Evolutionary conservation across 306 rosid genomes (phyloP).

Genomic region (Sophora flavescens): DNA sequence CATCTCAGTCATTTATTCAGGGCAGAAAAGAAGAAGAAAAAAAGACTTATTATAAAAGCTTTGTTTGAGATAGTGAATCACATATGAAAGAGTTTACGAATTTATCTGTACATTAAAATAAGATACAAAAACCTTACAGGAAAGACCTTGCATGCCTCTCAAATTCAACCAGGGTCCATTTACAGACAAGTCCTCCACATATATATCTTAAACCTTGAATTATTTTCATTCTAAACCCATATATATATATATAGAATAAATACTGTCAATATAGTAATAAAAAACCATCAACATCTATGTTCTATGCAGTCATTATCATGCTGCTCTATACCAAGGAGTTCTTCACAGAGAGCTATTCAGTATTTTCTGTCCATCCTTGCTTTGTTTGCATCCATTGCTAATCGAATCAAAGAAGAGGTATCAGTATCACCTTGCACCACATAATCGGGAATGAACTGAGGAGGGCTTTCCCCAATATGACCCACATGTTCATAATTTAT

Average conservation of each 20-base stretch:
- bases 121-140: constrained; percentile 26
- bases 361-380: constrained; percentile 61
- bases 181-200: background rate
- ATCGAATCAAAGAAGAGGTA: constrained; percentile 63
- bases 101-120: constrained; percentile 45
- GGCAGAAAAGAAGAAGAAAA: background rate
- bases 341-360: constrained; percentile 2
- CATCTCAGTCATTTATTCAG: background rate
- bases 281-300: constrained; percentile 32
- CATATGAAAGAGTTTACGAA: constrained; percentile 14
- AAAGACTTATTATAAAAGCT: background rate
- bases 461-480: constrained; percentile 61
- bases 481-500: constrained; percentile 60
- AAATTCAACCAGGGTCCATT: constrained; percentile 29
- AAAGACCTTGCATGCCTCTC: constrained; percentile 13
- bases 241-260: constrained; percentile 32
- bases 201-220: constrained; percentile 12
- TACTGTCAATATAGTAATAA: constrained; percentile 37
- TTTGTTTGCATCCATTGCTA: constrained; percentile 73
- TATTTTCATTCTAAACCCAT: constrained; percentile 28
- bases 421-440: constrained; percentile 75
- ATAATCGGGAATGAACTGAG: constrained; percentile 76
- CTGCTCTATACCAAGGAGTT: constrained; percentile 41
- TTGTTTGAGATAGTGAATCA: constrained; percentile 16
- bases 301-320: constrained; percentile 27